phyloP scores from a whole-genome alignment of 108 stramenopile genomes.

The Asterionellopsis glacialis region DNA sequence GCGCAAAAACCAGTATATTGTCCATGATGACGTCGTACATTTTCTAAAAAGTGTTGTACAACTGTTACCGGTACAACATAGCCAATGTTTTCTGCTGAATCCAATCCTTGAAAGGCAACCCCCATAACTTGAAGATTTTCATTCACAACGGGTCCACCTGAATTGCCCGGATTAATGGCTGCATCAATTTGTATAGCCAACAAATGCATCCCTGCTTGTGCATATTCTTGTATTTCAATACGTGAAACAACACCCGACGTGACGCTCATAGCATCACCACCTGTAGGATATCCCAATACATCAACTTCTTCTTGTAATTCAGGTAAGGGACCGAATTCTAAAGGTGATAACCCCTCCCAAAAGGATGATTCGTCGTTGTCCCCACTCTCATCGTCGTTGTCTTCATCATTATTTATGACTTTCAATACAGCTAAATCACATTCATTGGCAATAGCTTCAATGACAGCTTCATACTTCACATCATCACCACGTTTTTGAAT shows the following conservation, averaged over 20 bases:
- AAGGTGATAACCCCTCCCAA: slow-evolving; percentile 6
- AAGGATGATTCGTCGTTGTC: neutral
- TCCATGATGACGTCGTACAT: slow-evolving; percentile 28
- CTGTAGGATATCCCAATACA: slow-evolving; percentile 61
- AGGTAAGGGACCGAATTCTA: slow-evolving; percentile 37
- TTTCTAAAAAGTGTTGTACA: slow-evolving; percentile 46
- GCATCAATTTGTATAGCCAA: slow-evolving; percentile 68
- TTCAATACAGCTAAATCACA: slow-evolving; percentile 58
- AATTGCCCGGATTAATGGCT: slow-evolving; percentile 68
- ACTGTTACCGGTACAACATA: slow-evolving; percentile 59
- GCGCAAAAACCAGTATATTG: slow-evolving; percentile 44
- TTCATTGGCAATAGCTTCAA: slow-evolving; percentile 48
- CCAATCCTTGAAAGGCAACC: slow-evolving; percentile 53
- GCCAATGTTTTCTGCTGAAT: slow-evolving; percentile 57
- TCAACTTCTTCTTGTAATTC: slow-evolving; percentile 52
- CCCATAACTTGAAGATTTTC: slow-evolving; percentile 45
- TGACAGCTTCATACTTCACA: slow-evolving; percentile 32
- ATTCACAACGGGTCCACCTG: slow-evolving; percentile 59
- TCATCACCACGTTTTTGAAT: slow-evolving; percentile 43
- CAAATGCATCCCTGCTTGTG: slow-evolving; percentile 33
- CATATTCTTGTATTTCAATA: slow-evolving; percentile 54
- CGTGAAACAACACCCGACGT: slow-evolving; percentile 70
- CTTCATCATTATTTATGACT: slow-evolving; percentile 18
- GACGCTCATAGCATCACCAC: slow-evolving; percentile 56
- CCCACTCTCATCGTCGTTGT: slow-evolving; percentile 6